Conservation (phyloP, 768 basidiomycete genomes). For the Amanita subjunquillea region DNA sequence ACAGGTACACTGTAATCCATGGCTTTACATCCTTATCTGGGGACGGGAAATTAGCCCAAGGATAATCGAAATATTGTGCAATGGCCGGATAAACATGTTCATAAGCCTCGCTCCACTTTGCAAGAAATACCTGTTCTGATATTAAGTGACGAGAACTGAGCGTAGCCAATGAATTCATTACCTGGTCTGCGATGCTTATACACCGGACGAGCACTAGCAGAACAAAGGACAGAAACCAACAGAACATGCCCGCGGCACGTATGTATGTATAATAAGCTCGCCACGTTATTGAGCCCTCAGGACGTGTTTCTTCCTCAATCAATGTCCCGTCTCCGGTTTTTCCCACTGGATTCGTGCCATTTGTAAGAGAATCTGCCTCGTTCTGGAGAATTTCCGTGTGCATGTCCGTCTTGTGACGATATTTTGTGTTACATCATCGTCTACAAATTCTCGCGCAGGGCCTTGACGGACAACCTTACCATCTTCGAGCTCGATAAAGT, state of each 20-base stretch:
- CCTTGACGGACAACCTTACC: slow-evolving; percentile 36
- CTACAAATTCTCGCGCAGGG: slow-evolving; percentile 1
- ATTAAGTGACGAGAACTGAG: not conserved
- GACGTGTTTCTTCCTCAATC: slow-evolving; percentile 50
- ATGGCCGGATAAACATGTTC: slow-evolving; percentile 18
- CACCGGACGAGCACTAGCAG: slow-evolving; percentile 45
- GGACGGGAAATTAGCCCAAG: slow-evolving; percentile 42
- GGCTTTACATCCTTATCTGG: slow-evolving; percentile 52
- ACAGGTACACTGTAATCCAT: slow-evolving; percentile 56
- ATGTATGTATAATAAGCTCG: slow-evolving; percentile 57
- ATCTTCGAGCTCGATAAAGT: slow-evolving; percentile 50
- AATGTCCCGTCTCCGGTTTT: slow-evolving; percentile 34
- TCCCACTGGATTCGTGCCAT: not conserved
- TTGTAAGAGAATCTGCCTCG: slow-evolving; percentile 21
- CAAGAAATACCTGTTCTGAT: slow-evolving; percentile 44
- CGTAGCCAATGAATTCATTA: slow-evolving; percentile 10
- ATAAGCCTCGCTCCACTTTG: slow-evolving; percentile 64
- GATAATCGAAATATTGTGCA: slow-evolving; percentile 17
- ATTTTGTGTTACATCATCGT: not conserved
- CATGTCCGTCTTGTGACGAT: not conserved
- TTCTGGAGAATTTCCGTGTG: slow-evolving; percentile 12
- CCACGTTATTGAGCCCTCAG: slow-evolving; percentile 54
- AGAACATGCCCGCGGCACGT: slow-evolving; percentile 43
- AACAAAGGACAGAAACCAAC: slow-evolving; percentile 43
- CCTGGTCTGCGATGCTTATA: slow-evolving; percentile 51